Evolutionary conservation across 495 filamentous ascomycete genomes (phyloP), one percentile per base, ranked within the genome.

Genomic region (Achaetomiella virescens): DNA sequence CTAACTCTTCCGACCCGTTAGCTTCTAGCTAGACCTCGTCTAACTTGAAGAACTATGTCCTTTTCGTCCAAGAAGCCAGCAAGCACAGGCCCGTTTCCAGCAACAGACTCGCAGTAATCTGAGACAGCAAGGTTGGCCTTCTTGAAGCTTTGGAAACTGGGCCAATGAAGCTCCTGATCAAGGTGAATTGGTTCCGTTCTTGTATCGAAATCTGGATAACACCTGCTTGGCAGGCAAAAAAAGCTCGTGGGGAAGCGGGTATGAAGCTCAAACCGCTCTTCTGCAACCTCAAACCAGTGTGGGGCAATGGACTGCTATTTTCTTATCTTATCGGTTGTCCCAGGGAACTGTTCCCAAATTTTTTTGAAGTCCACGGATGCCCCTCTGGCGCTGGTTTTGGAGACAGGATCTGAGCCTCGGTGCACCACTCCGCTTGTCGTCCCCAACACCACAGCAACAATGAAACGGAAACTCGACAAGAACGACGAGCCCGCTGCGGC

Each of bases 401-500:
- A 41, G 15, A 25, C 18, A 43, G 12, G 15, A 3, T 22, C 18
- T 27, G 38, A 48, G n/a, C 17, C 18, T 15, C 38, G 24, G 21
- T 38, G 10, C 42, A 25, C 53, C 0, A 29, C 22, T n/a, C 22
- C 21, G 11, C 33, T 45, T n/a, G 31, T 27, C 29, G 31, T 7
- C 38, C 45, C 54, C 57, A 24, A 37, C 35, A 20, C n/a, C 43
- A 70, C 21, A 45, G 77, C 78, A 75, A 83, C 24, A 45, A 78
- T 79, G 77, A 83, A 83, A 65, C 75, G 80, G 48, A 83, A 83
- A 68, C 61, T 81, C 40, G 73, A 80, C 54, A 67, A 75, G 50
- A 78, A 75, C 55, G 69, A 77, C 63, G 72, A 73, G 58, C 75
- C 78, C 9, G 60, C 63, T 4, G 64, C 66, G 35, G 52, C 48